Base-by-base conservation (phyloP, 2,329 filamentous ascomycete species). In the Fusarium napiforme region DNA sequence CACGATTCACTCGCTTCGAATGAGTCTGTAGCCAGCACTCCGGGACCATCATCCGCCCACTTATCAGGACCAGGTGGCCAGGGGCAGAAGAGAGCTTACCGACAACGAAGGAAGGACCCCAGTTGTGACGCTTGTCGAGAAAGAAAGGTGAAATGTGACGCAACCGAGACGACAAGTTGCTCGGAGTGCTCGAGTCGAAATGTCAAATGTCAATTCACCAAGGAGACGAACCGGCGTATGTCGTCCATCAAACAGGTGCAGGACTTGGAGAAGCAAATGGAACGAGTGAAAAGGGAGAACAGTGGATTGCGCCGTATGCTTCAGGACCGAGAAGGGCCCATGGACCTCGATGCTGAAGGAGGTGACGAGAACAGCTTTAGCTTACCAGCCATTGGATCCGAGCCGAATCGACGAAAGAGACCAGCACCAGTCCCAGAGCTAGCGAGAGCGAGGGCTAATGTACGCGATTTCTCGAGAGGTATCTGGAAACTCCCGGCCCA, bases 211-310 rank as follows among this genome's bases (percentile, higher is more conserved):
- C 96, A 98, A 80, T 99, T 99, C 81, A 99, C 96, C 56, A 99
- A 99, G 84, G 96, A 99, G 83, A 99, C 96, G 18, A 99, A 99
- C 81, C 90, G 96, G 67, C 91, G 96, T 71, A 99, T 99, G 96
- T 98, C 96, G 23, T 98, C 96, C 4, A 98, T 98, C 84, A 99
- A 98, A 89, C 96, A 98, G 85, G 93, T 98, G 18, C 96, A 98
- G 83, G 96, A 99, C 81, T 87, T 99, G 32, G 96, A 98, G 83
- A 96, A 94, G 82, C 95, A 98, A 82, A 90, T 98, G 78, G 89
- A 93, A 52, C 89, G 92, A 59, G 88, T 96, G 45, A 93, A 92
- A 79, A 91, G 94, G 65, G 93, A 97, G 81, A 95, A 97, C 78
- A 88, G 86, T 63, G 92, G 91, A 69, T 84, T 97, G 43, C 90